Evolutionary conservation across 1,284 basidiomycete genomes (phyloP), one percentile per base, ranked within the genome.

Genomic region (Tylopilus orsonianus): DNA sequence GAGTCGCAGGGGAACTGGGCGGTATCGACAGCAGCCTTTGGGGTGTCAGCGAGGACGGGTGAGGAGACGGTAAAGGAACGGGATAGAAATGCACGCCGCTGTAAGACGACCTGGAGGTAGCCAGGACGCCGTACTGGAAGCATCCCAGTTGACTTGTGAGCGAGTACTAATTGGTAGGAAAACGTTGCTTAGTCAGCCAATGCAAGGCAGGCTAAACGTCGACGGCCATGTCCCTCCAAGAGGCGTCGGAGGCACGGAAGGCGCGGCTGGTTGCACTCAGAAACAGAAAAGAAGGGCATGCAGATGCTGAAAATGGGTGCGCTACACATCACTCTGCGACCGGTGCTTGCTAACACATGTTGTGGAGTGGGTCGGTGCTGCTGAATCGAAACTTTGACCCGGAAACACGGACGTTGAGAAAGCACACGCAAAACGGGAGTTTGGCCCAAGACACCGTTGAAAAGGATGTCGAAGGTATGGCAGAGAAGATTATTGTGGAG

Each of bases 351-450:
- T 46, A 26, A 55, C 18, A 33, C 8, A 36, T 13, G 33, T 29
- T 14, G 33, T 22, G 48, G 32, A 62, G 59, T 36, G 78, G 78
- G 51, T 74, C 84, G 24, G 71, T 91, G 48, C 75, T 95, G 49
- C 85, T 85, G 60, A 82, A 77, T 57, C 80, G 93, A 37, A 93
- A 93, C 61, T 96, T 90, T 68, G 92, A 96, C 67, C 90, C 90
- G 5, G 82, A 84, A 53, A 87, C 88, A 4, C 80, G 90, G 41
- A 83, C 89, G 52, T 64, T 90, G 51, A 81, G 82, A 60, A 91
- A 89, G 65, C 81, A 75, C 56, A 70, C 69, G 12, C 66, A 64
- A 30, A 70, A 72, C 43, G 77, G 78, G 41, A 78, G 78, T 54
- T 75, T 79, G 39, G 78, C 82, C 61, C 79, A 87, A 57, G 90